Evolutionary conservation across 805 yeast species (phyloP), one percentile per base, ranked within the genome.

Genomic region (Yarrowia sp.): DNA sequence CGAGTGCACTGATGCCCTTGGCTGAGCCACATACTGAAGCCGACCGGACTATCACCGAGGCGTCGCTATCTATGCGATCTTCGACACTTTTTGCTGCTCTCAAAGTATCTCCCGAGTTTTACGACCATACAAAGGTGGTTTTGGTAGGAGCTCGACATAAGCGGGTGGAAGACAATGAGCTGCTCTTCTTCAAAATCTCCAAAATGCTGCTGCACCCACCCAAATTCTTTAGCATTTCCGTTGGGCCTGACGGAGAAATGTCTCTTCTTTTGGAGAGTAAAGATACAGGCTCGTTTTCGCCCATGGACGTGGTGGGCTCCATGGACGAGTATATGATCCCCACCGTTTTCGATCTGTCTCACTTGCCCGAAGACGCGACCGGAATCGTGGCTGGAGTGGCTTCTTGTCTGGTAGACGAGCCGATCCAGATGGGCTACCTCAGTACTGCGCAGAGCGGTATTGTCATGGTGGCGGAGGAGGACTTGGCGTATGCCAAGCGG

Each of bases 331-430:
- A 77, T 42, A 80, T 85, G 57, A 76, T 81, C n/a, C 89, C 90
- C 0, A 75, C 86, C 4, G 76, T 81, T 1, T 80, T 86, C 18
- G 86, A 86, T 71, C 78, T 86, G 66, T 75, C 80, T 13, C 74
- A 75, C 33, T 71, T 86, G 28, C 89, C 89, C 0, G 73, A 83
- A 15, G 86, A 86, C 71, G 77, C 84, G 8, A 84, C 86, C 22
- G 90, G 90, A 44, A 84, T 86, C 57, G 89, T 86, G 1, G 85
- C 89, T 0, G 88, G 88, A 1, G 79, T 86, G 22, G 88, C 90
- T 0, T 75, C 83, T 43, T 78, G 76, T 64, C 72, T 86, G 28
- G 70, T 81, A 18, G 76, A 79, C 77, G 67, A 64, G 69, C 2
- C 77, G 77, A 55, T 86, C 81, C 68, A 83, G 83, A 70, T 70